A percentile compares a stretch with the other conserved stretches of the same genome.
Evolutionary conservation across 306 rosid species (phyloP).

Genomic region (Rosa rugosa): DNA sequence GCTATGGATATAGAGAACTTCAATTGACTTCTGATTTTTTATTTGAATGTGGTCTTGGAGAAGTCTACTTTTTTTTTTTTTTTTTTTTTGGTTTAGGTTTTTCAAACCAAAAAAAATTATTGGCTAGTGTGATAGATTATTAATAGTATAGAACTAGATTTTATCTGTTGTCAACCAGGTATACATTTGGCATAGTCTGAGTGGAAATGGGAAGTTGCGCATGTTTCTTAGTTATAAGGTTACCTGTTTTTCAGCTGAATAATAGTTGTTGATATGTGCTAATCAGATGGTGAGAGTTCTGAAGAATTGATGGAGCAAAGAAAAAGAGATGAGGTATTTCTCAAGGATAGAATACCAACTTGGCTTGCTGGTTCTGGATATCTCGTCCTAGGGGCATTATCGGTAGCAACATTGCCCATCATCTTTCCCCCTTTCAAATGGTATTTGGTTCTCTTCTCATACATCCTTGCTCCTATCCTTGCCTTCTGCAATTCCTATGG

Average conservation of each 20-base stretch:
- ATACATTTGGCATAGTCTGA: background rate
- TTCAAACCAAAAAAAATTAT: background rate
- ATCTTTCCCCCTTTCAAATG: conserved; percentile 91
- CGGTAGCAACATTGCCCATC: conserved; percentile 62
- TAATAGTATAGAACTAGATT: background rate
- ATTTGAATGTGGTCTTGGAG: background rate
- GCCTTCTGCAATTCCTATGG: conserved; percentile 98
- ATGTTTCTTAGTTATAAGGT: background rate
- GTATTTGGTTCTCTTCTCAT: conserved; percentile 80
- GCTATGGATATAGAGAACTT: background rate
- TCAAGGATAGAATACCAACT: conserved; percentile 70
- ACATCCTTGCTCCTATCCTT: conserved; percentile 82
- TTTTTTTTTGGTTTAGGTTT: background rate
- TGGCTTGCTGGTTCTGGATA: conserved; percentile 92
- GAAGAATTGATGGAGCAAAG: conserved; percentile 45
- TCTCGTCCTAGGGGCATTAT: conserved; percentile 66
- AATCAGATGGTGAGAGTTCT: conserved; percentile 54
- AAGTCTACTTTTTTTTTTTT: too few relatives aligned
- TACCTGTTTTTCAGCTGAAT: conserved; percentile 11
- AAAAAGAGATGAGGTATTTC: conserved; percentile 62
- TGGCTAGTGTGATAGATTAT: background rate
- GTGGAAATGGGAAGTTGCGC: background rate
- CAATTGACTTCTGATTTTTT: background rate
- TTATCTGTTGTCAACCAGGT: background rate
- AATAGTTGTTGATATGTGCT: conserved; percentile 27